Evolutionary conservation across 2,329 filamentous ascomycete genomes (phyloP).

Genomic region (Pestalotiopsis fici): DNA sequence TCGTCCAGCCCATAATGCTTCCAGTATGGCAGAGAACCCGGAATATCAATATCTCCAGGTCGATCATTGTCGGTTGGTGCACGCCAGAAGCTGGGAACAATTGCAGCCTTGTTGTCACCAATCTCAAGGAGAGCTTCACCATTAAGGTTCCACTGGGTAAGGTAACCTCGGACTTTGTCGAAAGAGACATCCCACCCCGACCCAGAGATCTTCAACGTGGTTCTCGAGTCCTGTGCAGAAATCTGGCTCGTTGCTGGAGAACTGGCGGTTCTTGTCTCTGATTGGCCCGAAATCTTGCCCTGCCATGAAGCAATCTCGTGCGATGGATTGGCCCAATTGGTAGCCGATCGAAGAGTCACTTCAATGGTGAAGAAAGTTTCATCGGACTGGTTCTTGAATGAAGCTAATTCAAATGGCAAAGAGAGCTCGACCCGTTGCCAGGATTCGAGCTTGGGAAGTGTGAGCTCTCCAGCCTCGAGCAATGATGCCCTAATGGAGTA

Average conservation of each 20-base stretch:
- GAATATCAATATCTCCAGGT: conserved; percentile 35
- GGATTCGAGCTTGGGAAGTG: conserved; percentile 40
- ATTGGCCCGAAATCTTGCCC: conserved; percentile 33
- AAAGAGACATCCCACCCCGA: conserved; percentile 41
- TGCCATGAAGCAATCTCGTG: conserved; percentile 60
- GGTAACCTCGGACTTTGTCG: conserved; percentile 42
- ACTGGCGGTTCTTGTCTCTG: not conserved
- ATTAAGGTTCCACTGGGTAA: conserved; percentile 42
- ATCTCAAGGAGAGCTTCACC: conserved; percentile 34
- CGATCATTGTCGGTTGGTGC: conserved; percentile 67
- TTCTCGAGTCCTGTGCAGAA: conserved; percentile 20
- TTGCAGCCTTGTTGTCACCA: conserved; percentile 36
- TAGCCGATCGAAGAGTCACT: conserved; percentile 41
- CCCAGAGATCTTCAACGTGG: conserved; percentile 28
- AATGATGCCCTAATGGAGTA: conserved; percentile 19
- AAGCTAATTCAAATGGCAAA: conserved; percentile 28
- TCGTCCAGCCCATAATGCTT: conserved; percentile 48
- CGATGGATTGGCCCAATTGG: conserved; percentile 51
- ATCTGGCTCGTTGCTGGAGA: conserved; percentile 13
- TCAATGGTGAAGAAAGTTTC: conserved; percentile 48
- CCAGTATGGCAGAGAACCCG: conserved; percentile 53
- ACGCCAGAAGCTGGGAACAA: conserved; percentile 59
- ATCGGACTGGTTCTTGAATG: conserved; percentile 26
- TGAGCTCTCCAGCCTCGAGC: conserved; percentile 35
- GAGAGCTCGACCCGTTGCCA: conserved; percentile 34